These are phyloP conservation scores for Kluyveromyces sp. DNA, from an alignment of 1,139 yeast genomes.

Conservation along the genomic window DNA sequence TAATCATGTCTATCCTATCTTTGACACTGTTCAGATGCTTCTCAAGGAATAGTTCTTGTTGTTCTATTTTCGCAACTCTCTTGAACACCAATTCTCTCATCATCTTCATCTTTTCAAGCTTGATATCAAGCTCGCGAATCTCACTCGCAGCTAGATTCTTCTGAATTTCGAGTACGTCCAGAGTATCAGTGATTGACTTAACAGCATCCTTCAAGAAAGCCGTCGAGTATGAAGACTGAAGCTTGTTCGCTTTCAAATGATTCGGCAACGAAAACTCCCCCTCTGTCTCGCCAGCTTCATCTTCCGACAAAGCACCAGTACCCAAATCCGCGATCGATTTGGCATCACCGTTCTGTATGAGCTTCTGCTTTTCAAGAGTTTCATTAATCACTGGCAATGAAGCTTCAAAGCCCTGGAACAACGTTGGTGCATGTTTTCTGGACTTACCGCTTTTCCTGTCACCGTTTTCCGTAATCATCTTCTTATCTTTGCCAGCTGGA, in stretches of 20 bases:
- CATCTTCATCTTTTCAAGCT: slow-evolving; percentile 44
- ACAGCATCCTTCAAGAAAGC: slow-evolving; percentile 35
- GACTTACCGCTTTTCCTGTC: slow-evolving; percentile 9
- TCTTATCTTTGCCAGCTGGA: slow-evolving; percentile 10
- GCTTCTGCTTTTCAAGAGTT: slow-evolving; percentile 23
- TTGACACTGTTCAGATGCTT: slow-evolving; percentile 39
- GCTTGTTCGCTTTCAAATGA: slow-evolving; percentile 36
- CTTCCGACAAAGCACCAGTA: slow-evolving; percentile 9
- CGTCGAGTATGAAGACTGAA: slow-evolving; percentile 37
- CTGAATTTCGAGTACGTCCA: slow-evolving; percentile 52
- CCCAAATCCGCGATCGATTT: slow-evolving; percentile 15
- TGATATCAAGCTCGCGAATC: slow-evolving; percentile 52
- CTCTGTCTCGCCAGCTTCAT: slow-evolving; percentile 16
- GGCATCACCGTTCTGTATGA: slow-evolving; percentile 12
- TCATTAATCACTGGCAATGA: slow-evolving; percentile 43
- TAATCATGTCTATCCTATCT: slow-evolving; percentile 35
- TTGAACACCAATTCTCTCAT: slow-evolving; percentile 49
- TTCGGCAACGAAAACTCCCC: slow-evolving; percentile 31
- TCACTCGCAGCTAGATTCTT: slow-evolving; percentile 60
- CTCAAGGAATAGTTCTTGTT: slow-evolving; percentile 49
- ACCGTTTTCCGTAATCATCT: slow-evolving; percentile 17
- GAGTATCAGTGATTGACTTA: slow-evolving; percentile 38
- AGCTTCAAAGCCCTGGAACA: slow-evolving; percentile 64
- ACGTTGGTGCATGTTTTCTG: slow-evolving; percentile 31
- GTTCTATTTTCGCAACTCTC: slow-evolving; percentile 52